Evolutionary conservation across 2,329 filamentous ascomycete species (phyloP), one percentile per base, ranked within the genome.

Genomic region (Paecilomyces fulvus): DNA sequence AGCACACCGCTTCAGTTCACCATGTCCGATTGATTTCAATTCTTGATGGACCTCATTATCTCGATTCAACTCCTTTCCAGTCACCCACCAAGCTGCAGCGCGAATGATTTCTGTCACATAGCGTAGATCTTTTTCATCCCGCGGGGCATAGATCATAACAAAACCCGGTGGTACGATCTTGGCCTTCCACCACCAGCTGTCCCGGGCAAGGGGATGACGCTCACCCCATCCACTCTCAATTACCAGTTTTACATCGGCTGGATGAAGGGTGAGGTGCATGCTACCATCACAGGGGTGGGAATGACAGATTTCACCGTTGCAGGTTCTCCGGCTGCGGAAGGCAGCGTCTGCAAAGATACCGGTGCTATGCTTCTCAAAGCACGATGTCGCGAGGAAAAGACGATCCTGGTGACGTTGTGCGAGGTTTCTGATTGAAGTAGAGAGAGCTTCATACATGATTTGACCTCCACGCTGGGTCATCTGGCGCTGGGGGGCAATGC

Each of bases 401-500:
- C 71, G 71, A 1, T 73, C 71, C 2, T 77, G 77, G 62, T 77
- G 73, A n/a, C 64, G 64, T 1, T 67, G 61, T 10, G 77, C 78
- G 23, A 90, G 75, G 3, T 69, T 69, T 55, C 79, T 72, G 52
- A 90, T 77, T 1, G 79, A 77, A 0, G 70, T 65, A 1, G 79
- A 76, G 3, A 90, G 77, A 12, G 75, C 70, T n/a, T 74, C 67
- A 68, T 86, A 85, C 67, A 83, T 81, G 12, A 72, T 66, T 4
- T 68, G 57, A 4, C 77, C 78, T 10, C 83, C 82, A 46, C 79
- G 79, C 67, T 95, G 89, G 68, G 87, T 82, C 17, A 86, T 78
- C 72, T 95, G 90, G 2, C 90, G 82, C 66, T 95, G 90, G 0
- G 90, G 90, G 0, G 89, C 90, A 57, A 95, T 89, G 52, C 90